Conservation (phyloP, 305 asterid genomes). For the Fraxinus latifolia region DNA sequence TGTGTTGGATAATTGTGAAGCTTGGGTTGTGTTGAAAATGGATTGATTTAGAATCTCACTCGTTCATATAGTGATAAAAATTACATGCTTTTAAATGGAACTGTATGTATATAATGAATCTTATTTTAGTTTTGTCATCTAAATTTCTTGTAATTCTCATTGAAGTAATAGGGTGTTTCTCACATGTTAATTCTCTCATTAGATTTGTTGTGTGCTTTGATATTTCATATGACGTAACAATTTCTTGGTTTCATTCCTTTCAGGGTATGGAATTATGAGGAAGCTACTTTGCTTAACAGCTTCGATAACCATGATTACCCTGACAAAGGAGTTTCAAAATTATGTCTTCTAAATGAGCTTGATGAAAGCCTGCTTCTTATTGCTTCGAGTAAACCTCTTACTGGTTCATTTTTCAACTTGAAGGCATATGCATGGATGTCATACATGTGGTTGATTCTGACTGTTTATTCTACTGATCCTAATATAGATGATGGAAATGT, state of each 20-base stretch:
- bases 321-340: constrained; percentile 89
- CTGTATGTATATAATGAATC: background rate
- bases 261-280: constrained; percentile 99
- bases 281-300: constrained; percentile 80
- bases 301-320: constrained; percentile 89
- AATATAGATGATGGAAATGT: constrained; percentile 82
- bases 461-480: constrained; percentile 18
- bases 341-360: constrained; percentile 90
- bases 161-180: background rate
- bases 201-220: background rate
- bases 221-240: constrained; percentile 16
- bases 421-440: background rate
- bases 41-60: background rate
- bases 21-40: background rate
- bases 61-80: background rate
- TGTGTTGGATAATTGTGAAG: background rate
- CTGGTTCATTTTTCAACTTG: constrained; percentile 18
- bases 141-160: background rate
- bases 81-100: background rate
- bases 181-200: background rate
- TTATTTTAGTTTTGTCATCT: background rate
- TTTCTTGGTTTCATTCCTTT: constrained; percentile 24
- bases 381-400: constrained; percentile 75
- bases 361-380: constrained; percentile 93
- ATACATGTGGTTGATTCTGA: constrained; percentile 2